Conservation (phyloP, 1,284 basidiomycete species). For the Apiotrichum akiyoshidainum region DNA sequence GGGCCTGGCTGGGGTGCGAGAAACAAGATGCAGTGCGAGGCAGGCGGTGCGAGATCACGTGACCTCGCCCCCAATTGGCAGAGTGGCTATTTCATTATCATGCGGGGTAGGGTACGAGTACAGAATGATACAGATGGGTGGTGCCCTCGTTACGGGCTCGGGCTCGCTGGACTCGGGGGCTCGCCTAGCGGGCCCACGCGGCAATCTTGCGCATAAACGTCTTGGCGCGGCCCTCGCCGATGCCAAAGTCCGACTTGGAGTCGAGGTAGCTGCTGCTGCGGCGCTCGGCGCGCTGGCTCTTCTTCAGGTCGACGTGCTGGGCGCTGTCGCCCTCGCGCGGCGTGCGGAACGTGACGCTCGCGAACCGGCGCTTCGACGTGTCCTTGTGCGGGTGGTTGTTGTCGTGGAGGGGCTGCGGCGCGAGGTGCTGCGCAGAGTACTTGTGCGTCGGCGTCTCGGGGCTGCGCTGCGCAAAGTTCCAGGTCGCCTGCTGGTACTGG, state of each 20-base stretch:
- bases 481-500: neutral
- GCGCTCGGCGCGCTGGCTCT: neutral
- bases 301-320: neutral
- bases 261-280: slow-evolving; percentile 3
- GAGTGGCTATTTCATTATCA: too few species aligned
- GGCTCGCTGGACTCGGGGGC: too few species aligned
- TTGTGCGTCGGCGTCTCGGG: neutral
- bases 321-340: neutral
- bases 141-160: neutral
- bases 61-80: too few species aligned
- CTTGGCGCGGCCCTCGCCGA: slow-evolving; percentile 5
- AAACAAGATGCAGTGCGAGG: too few species aligned
- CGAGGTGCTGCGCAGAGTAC: neutral
- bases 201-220: slow-evolving; percentile 4
- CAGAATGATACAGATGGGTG: too few species aligned
- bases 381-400: neutral
- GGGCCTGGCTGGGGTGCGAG: too few species aligned
- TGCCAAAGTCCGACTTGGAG: neutral
- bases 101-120: too few species aligned
- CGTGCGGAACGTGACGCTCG: neutral
- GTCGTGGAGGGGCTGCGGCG: neutral
- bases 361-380: neutral
- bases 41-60: too few species aligned
- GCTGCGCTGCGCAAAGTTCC: neutral
- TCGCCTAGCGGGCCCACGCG: too few species aligned